These are phyloP conservation scores for Fraxinus xanthoxyloides DNA, from an alignment of 305 asterid genomes.

Conservation along the genomic window DNA sequence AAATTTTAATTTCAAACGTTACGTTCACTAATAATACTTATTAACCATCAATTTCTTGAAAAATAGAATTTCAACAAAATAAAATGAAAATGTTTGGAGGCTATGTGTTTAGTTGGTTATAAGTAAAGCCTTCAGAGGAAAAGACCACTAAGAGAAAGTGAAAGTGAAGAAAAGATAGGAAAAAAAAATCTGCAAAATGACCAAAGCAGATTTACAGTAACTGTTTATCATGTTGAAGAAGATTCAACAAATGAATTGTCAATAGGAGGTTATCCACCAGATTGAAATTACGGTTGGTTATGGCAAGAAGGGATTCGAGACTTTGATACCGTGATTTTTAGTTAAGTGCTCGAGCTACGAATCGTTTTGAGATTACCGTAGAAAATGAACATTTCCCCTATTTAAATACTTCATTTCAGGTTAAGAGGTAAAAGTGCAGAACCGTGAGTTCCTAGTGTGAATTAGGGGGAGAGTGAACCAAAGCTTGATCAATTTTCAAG, in stretches of 20 bases:
- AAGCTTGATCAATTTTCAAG: not conserved
- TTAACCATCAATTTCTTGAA: not conserved
- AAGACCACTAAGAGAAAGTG: not conserved
- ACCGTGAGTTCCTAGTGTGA: no score
- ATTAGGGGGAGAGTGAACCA: not conserved
- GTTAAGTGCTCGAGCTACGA: not conserved
- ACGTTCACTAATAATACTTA: not conserved
- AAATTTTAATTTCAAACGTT: no score
- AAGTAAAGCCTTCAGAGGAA: not conserved
- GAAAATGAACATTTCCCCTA: not conserved
- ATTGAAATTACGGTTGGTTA: not conserved
- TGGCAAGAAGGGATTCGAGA: not conserved
- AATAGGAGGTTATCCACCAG: not conserved
- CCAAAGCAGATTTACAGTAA: not conserved
- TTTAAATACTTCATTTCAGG: not conserved
- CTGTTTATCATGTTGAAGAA: not conserved
- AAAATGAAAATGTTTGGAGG: not conserved
- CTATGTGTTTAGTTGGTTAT: not conserved
- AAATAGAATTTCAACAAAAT: not conserved
- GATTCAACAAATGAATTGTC: not conserved
- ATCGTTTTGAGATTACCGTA: not conserved
- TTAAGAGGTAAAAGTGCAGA: not conserved
- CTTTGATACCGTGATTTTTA: not conserved
- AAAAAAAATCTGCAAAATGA: not conserved
- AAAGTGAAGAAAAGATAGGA: not conserved